These are phyloP conservation scores for Macrophomina phaseolina DNA, from an alignment of 2,329 filamentous ascomycete genomes.

Conservation along the genomic window DNA sequence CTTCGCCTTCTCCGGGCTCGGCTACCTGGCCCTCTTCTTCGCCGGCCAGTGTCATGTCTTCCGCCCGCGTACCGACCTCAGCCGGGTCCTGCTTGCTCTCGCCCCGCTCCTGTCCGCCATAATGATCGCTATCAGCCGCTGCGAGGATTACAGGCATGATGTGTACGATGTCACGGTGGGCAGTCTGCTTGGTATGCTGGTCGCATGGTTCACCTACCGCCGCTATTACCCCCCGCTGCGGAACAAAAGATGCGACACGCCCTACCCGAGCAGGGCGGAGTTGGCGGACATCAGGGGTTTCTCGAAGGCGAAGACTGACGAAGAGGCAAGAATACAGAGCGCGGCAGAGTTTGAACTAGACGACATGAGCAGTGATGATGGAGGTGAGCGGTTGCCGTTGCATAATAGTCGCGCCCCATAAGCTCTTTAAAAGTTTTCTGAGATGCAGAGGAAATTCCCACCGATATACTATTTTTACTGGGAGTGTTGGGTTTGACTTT, in stretches of 20 bases:
- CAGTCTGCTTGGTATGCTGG: slow-evolving; percentile 58
- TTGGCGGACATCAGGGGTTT: slow-evolving; percentile 38
- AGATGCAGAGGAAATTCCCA: background rate
- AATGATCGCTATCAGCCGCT: slow-evolving; percentile 65
- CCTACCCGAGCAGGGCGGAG: slow-evolving; percentile 52
- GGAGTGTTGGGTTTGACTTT: too few species aligned
- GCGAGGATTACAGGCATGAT: slow-evolving; percentile 69
- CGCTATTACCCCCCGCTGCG: slow-evolving; percentile 64
- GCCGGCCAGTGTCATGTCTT: slow-evolving; percentile 69
- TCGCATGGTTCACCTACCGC: slow-evolving; percentile 65
- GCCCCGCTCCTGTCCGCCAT: slow-evolving; percentile 62
- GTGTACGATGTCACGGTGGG: slow-evolving; percentile 67
- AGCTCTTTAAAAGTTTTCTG: background rate
- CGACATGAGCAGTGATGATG: slow-evolving; percentile 34
- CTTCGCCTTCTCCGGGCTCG: slow-evolving; percentile 79
- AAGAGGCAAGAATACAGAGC: slow-evolving; percentile 43
- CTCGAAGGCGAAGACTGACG: slow-evolving; percentile 52
- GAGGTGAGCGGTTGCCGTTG: slow-evolving; percentile 23
- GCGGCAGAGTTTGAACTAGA: slow-evolving; percentile 44
- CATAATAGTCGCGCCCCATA: slow-evolving; percentile 16
- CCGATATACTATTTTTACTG: too few species aligned
- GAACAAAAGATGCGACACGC: slow-evolving; percentile 57
- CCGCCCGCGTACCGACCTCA: slow-evolving; percentile 63
- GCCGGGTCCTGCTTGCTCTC: slow-evolving; percentile 60
- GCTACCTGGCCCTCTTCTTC: slow-evolving; percentile 73